A percentile compares a stretch with the other conserved stretches of the same genome.
phyloP scores from a whole-genome alignment of 1,284 basidiomycete genomes.

The Cutaneotrichosporon sp. region DNA sequence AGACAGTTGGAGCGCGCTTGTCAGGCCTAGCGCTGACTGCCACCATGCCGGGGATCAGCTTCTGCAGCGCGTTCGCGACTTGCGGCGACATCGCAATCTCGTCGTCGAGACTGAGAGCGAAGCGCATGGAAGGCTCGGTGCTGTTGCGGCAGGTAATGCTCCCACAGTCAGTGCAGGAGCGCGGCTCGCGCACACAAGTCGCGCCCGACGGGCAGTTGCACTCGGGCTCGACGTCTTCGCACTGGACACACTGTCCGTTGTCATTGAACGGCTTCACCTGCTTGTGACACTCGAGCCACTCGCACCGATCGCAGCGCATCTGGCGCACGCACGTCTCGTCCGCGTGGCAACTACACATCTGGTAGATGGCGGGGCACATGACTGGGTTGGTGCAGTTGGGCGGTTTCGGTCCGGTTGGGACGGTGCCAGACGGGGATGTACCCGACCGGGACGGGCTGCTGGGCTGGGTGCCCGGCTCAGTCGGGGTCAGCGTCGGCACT shows the following conservation, averaged over 20 bases:
- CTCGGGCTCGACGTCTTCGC: background rate
- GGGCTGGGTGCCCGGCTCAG: background rate
- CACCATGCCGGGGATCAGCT: background rate
- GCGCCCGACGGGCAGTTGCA: background rate
- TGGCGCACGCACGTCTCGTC: constrained; percentile 6
- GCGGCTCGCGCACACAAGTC: background rate
- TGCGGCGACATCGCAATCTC: background rate
- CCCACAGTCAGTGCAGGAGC: background rate
- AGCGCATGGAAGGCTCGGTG: background rate
- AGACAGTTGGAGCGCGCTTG: background rate
- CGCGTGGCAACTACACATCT: background rate
- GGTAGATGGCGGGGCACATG: constrained; percentile 3
- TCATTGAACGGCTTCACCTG: background rate
- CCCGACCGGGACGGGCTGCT: background rate
- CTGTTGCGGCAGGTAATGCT: background rate
- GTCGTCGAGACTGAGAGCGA: background rate
- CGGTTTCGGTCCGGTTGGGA: background rate
- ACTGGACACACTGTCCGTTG: background rate
- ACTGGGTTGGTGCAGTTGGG: background rate
- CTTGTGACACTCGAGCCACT: constrained; percentile 3
- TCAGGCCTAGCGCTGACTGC: background rate
- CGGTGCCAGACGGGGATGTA: background rate
- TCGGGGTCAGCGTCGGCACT: background rate
- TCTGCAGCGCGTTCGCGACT: background rate
- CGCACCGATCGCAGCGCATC: background rate